phyloP scores from a whole-genome alignment of 768 basidiomycete genomes.

The Russula dissimulans region DNA sequence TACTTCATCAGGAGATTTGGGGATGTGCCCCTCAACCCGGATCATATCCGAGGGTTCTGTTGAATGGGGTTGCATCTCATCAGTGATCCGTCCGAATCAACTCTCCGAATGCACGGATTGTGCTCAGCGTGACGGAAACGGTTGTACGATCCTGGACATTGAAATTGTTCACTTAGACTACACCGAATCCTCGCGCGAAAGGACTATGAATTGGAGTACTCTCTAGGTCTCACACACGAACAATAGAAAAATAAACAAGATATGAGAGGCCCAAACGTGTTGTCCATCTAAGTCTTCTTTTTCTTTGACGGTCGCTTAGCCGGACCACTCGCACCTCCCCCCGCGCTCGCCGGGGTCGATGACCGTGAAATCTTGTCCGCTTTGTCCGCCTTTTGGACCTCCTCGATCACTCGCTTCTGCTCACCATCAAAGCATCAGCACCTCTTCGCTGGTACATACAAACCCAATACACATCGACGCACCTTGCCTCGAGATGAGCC shows the following conservation, averaged over 20 bases:
- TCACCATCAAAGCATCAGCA: not conserved
- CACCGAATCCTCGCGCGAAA: not conserved
- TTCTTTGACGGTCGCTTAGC: constrained; percentile 54
- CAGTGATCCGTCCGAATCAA: not conserved
- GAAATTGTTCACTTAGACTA: not conserved
- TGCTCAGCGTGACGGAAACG: not conserved
- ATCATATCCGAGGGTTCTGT: no score
- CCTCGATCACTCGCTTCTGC: constrained; percentile 68
- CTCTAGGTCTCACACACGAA: not conserved
- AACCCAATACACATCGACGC: constrained; percentile 15
- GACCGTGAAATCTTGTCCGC: constrained; percentile 42
- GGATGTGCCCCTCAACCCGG: no score
- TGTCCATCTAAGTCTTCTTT: constrained; percentile 44
- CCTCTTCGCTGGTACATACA: not conserved
- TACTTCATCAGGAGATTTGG: not conserved
- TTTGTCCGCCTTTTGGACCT: constrained; percentile 43
- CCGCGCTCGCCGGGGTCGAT: constrained; percentile 46
- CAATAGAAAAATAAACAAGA: not conserved
- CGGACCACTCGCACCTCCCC: constrained; percentile 34
- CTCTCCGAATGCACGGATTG: no score
- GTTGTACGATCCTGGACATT: not conserved
- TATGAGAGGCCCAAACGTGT: not conserved
- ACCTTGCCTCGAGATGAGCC: constrained; percentile 52
- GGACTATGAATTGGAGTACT: not conserved
- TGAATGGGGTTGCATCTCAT: no score